Evolutionary conservation across 257 asterid species (phyloP).

Genomic region (Gentiana straminea): DNA sequence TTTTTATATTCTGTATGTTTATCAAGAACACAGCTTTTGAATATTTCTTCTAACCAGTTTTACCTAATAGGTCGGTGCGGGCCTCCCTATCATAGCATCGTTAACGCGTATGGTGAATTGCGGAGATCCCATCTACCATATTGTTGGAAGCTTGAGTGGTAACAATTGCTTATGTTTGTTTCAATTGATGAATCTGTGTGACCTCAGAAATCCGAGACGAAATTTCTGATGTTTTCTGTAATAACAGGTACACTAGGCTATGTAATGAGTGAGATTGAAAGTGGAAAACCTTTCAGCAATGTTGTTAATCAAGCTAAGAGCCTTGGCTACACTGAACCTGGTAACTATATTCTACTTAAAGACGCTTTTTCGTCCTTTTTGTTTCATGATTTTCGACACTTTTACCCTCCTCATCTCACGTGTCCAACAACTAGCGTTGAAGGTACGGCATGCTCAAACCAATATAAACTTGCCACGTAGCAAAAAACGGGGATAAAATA

Average conservation of each 20-base stretch:
- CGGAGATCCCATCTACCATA: slow-evolving; percentile 62
- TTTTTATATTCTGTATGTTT: neutral
- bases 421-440: too few relatives aligned
- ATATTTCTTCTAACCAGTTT: neutral
- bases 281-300: slow-evolving; percentile 72
- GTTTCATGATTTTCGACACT: too few relatives aligned
- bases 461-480: too few relatives aligned
- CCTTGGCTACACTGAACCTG: slow-evolving; percentile 97
- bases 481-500: too few relatives aligned
- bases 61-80: slow-evolving; percentile 84
- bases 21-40: neutral
- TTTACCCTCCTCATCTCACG: too few relatives aligned
- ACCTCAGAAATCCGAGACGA: slow-evolving; percentile 6
- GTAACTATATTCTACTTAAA: slow-evolving; percentile 20
- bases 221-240: slow-evolving; percentile 11
- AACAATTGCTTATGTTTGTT: slow-evolving; percentile 9
- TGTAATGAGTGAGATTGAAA: slow-evolving; percentile 93
- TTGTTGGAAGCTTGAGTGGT: slow-evolving; percentile 94
- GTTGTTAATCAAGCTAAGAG: slow-evolving; percentile 75
- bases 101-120: slow-evolving; percentile 69
- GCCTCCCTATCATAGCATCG: slow-evolving; percentile 88
- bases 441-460: too few relatives aligned
- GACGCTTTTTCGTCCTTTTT: too few relatives aligned
- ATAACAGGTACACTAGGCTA: slow-evolving; percentile 75
- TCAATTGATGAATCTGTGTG: slow-evolving; percentile 8